phyloP scores from a whole-genome alignment of 768 basidiomycete species.

The Candolleomyces eurysporus region DNA sequence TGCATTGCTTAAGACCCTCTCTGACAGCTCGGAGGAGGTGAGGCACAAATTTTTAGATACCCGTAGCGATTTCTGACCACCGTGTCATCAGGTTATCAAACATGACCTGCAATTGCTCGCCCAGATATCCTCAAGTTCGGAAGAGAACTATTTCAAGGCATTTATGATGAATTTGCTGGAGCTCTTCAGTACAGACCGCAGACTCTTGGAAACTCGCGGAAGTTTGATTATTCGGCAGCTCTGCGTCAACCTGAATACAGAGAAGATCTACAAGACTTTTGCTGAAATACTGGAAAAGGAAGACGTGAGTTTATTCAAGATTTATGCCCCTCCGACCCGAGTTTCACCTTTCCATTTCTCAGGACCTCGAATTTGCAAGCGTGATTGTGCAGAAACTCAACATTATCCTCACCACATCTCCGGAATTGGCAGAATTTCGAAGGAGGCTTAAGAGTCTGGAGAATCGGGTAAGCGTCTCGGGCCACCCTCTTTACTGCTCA shows the following conservation, averaged over 20 bases:
- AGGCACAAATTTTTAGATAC: no score
- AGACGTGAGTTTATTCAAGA: slow-evolving; percentile 57
- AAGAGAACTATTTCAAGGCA: slow-evolving; percentile 91
- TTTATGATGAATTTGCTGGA: slow-evolving; percentile 96
- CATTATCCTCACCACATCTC: slow-evolving; percentile 93
- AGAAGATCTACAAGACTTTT: slow-evolving; percentile 92
- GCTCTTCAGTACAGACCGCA: slow-evolving; percentile 91
- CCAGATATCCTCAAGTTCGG: slow-evolving; percentile 94
- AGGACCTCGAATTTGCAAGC: slow-evolving; percentile 98
- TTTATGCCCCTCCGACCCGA: no score
- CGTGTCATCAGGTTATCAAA: slow-evolving; percentile 74
- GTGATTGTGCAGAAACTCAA: slow-evolving; percentile 97
- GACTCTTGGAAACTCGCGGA: slow-evolving; percentile 86
- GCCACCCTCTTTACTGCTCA: background rate
- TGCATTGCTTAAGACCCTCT: slow-evolving; percentile 90
- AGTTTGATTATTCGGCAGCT: slow-evolving; percentile 95
- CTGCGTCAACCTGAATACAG: slow-evolving; percentile 91
- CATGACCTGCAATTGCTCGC: slow-evolving; percentile 94
- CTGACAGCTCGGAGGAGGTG: slow-evolving; percentile 95
- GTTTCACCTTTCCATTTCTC: background rate
- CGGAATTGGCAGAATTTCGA: slow-evolving; percentile 93
- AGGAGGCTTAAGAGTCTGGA: slow-evolving; percentile 91
- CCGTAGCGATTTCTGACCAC: no score
- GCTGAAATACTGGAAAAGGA: slow-evolving; percentile 98
- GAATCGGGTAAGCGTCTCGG: slow-evolving; percentile 62